Evolutionary conservation across 2,329 filamentous ascomycete genomes (phyloP), one percentile per base, ranked within the genome.

Genomic region (Ambrosiella beaveri): DNA sequence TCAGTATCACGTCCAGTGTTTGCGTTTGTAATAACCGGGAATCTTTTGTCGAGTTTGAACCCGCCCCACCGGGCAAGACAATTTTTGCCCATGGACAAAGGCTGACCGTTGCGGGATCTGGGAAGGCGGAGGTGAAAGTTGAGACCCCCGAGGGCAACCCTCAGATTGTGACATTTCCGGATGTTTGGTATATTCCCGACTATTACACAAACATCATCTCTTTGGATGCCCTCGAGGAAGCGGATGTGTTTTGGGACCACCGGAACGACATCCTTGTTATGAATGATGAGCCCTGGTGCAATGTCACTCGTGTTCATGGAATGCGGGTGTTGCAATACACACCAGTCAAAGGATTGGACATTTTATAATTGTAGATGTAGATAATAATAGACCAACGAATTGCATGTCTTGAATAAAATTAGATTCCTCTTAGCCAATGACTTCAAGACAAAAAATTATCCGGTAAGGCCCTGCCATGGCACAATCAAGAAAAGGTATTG

Each of bases 121-220:
- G 59, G 2, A 60, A 60, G 51, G 59, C 55, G 7, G 59, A 58
- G 44, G 51, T 60, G 7, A 38, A 56, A 13, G 45, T 60, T n/a
- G 44, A 52, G 37, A 51, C 56, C 9, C 17, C 39, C 11, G 51
- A 55, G 8, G 38, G 15, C 13, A 37, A 45, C 7, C 15, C 53
- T 3, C 59, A 56, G 51, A 57, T 56, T 45, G 59, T 60, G 15
- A 60, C 56, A 4, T 60, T 60, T 49, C 56, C 59, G 2, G 56
- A 58, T 36, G 59, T 60, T 11, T 56, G 37, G 56, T 55, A 51
- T 17, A 55, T 60, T 13, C 59, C 59, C 6, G 51, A 45, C 4
- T 60, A 60, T 44, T 60, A 60, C 41, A 60, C 59, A 19, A 60
- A 60, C 39, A 39, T 60, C 15, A 56, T 60, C 51, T 51, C 59